Evolutionary conservation across 2,329 filamentous ascomycete genomes (phyloP).

Genomic region (Reticulascus tulasneorum): DNA sequence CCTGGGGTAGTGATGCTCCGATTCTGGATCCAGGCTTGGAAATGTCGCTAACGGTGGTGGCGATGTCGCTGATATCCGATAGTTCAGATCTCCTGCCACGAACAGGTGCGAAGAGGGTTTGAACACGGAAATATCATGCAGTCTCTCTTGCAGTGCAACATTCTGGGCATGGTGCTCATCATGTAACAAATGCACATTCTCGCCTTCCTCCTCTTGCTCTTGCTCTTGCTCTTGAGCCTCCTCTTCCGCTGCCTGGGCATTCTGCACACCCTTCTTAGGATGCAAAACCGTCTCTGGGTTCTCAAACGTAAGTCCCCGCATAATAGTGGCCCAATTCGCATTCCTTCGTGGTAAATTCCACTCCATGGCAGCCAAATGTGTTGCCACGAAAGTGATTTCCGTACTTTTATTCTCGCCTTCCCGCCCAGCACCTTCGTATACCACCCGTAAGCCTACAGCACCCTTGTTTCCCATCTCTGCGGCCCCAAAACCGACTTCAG

Average conservation of each 20-base stretch:
- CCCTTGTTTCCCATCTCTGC: conserved; percentile 95
- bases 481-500: conserved; percentile 78
- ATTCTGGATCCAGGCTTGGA: conserved; percentile 55
- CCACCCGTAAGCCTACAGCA: conserved; percentile 73
- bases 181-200: conserved; percentile 25
- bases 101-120: conserved; percentile 74
- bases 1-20: conserved; percentile 57
- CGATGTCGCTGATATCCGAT: conserved; percentile 69
- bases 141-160: conserved; percentile 33
- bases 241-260: conserved; percentile 3
- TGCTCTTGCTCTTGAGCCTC: conserved; percentile 12
- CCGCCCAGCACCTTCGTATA: conserved; percentile 42
- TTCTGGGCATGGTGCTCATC: conserved; percentile 30
- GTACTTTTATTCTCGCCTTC: conserved; percentile 34
- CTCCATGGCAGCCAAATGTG: conserved; percentile 88
- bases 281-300: conserved; percentile 40
- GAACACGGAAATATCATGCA: conserved; percentile 66
- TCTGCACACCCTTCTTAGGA: conserved; percentile 7
- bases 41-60: conserved; percentile 60
- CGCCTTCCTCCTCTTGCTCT: conserved; percentile 22
- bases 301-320: conserved; percentile 73
- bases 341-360: conserved; percentile 72
- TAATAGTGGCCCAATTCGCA: conserved; percentile 82
- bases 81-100: conserved; percentile 90
- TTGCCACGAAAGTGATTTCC: conserved; percentile 79